Percentiles rank a stretch among this genome's conserved stretches.
Evolutionary conservation across 2,329 filamentous ascomycete genomes (phyloP).

Genomic region (Diaporthe helianthi): DNA sequence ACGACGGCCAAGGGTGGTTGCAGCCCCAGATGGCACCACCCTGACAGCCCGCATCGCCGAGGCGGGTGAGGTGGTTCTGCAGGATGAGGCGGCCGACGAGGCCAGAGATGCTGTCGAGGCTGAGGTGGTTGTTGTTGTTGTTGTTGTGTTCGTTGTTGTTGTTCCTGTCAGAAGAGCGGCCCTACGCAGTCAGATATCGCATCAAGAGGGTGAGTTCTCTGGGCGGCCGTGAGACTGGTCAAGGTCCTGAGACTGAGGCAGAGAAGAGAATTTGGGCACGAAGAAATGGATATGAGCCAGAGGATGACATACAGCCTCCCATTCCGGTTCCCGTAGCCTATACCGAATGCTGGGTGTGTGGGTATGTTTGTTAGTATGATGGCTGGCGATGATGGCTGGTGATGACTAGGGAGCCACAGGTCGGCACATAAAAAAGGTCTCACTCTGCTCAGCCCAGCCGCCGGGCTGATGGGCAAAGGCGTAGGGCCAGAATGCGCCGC

Average conservation of each 20-base stretch:
- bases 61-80: slow-evolving; percentile 30
- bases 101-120: slow-evolving; percentile 18
- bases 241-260: background rate
- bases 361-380: background rate
- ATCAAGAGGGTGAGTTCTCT: background rate
- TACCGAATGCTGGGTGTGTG: slow-evolving; percentile 4
- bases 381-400: too few relatives aligned
- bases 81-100: slow-evolving; percentile 33
- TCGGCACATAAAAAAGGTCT: background rate
- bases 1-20: background rate
- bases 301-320: background rate
- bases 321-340: slow-evolving; percentile 24
- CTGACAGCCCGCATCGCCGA: slow-evolving; percentile 23
- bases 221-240: background rate
- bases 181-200: background rate
- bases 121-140: background rate
- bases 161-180: background rate
- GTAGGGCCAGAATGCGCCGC: slow-evolving; percentile 26
- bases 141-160: background rate
- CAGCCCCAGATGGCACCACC: slow-evolving; percentile 31
- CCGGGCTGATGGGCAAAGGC: slow-evolving; percentile 28
- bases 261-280: background rate
- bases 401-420: too few relatives aligned
- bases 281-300: background rate
- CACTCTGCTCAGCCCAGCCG: slow-evolving; percentile 31